These are phyloP conservation scores for Talaromyces marneffei DNA, from an alignment of 2,329 filamentous ascomycete species.

Conservation along the genomic window DNA sequence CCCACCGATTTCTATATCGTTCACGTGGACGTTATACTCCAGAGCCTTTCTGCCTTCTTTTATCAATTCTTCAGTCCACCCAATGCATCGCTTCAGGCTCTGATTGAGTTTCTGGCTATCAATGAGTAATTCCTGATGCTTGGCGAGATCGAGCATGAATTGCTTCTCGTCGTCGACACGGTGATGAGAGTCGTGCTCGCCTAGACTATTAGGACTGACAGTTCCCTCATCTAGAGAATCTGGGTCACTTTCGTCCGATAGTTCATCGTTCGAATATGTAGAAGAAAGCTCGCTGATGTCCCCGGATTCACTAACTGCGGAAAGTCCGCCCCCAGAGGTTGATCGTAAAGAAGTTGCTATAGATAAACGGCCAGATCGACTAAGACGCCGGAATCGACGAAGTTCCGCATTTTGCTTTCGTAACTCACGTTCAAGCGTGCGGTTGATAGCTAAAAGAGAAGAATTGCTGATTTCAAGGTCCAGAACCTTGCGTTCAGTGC, in stretches of 20 bases:
- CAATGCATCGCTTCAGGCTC: constrained; percentile 81
- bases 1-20: constrained; percentile 75
- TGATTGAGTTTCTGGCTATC: constrained; percentile 82
- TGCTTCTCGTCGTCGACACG: constrained; percentile 73
- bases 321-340: constrained; percentile 39
- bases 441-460: constrained; percentile 89
- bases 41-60: constrained; percentile 82
- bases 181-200: constrained; percentile 44
- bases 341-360: constrained; percentile 46
- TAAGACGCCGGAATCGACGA: constrained; percentile 77
- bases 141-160: constrained; percentile 75
- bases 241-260: constrained; percentile 38
- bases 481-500: constrained; percentile 87
- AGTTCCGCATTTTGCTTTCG: constrained; percentile 86
- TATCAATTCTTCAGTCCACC: constrained; percentile 86
- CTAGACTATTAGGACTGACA: constrained; percentile 29
- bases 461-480: constrained; percentile 96
- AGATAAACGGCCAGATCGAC: constrained; percentile 70
- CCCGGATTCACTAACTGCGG: constrained; percentile 43
- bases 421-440: constrained; percentile 83
- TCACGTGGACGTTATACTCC: constrained; percentile 70
- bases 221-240: constrained; percentile 32
- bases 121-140: constrained; percentile 81
- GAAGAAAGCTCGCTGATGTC: constrained; percentile 30
- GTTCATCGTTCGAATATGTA: constrained; percentile 27